These are phyloP conservation scores for Tephrocybe sp. DNA, from an alignment of 768 basidiomycete genomes.

Conservation along the genomic window DNA sequence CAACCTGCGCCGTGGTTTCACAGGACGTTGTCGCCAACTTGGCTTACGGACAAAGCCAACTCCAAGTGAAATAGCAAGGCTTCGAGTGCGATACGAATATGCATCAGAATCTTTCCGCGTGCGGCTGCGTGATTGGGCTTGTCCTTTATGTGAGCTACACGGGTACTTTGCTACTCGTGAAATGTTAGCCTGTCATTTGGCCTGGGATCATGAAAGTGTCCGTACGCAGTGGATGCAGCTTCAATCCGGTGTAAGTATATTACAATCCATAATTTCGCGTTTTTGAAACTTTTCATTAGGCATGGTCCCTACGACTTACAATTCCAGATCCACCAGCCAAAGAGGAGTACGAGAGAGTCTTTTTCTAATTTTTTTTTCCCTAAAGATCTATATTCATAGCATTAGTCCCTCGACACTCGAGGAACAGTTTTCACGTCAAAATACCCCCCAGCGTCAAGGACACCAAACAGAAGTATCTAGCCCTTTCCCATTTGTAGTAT, in stretches of 20 bases:
- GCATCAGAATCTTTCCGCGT: constrained; percentile 23
- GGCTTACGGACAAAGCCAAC: constrained; percentile 29
- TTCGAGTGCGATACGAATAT: constrained; percentile 16
- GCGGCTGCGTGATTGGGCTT: constrained; percentile 36
- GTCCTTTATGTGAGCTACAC: constrained; percentile 54
- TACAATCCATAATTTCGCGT: background rate
- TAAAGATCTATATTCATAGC: background rate
- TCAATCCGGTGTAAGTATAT: constrained; percentile 15
- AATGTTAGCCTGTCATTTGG: constrained; percentile 47
- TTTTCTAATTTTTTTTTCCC: background rate
- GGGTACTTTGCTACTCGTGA: constrained; percentile 36
- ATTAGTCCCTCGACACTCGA: background rate
- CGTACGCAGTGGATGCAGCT: constrained; percentile 33
- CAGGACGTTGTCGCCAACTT: constrained; percentile 32
- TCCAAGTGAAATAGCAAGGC: constrained; percentile 11
- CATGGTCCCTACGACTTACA: constrained; percentile 7
- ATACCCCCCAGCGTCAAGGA: background rate
- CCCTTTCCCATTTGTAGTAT: constrained; percentile 12
- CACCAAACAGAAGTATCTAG: constrained; percentile 1
- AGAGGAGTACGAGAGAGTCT: background rate
- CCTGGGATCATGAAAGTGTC: constrained; percentile 45
- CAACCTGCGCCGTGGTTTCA: constrained; percentile 49
- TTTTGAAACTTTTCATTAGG: background rate
- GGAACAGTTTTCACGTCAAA: background rate
- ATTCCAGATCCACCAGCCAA: background rate